phyloP scores from a whole-genome alignment of 257 asterid genomes.

The Solanum habrochaites region DNA sequence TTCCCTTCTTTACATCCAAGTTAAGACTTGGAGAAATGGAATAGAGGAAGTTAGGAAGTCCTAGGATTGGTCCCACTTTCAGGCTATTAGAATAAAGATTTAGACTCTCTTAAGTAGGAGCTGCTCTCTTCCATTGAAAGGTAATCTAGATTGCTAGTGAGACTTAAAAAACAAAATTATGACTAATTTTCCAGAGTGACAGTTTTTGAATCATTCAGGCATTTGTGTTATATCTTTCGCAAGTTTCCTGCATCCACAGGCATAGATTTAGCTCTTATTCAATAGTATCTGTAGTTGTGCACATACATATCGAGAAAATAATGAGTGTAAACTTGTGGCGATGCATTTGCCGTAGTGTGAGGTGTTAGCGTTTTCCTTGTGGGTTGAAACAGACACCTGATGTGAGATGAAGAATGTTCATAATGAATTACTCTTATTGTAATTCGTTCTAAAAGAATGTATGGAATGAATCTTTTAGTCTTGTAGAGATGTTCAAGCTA shows the following conservation, averaged over 20 bases:
- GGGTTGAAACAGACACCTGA: not conserved
- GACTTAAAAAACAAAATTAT: slow-evolving; percentile 3
- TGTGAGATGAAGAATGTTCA: not conserved
- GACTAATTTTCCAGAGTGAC: not conserved
- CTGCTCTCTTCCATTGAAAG: slow-evolving; percentile 57
- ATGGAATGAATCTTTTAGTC: not conserved
- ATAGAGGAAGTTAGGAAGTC: slow-evolving; percentile 63
- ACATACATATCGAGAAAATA: not conserved
- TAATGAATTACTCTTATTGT: not conserved
- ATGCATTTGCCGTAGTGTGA: not conserved
- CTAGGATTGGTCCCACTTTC: slow-evolving; percentile 50
- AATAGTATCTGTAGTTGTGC: not conserved
- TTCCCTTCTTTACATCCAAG: slow-evolving; percentile 71
- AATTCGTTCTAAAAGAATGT: not conserved
- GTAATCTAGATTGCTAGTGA: slow-evolving; percentile 42
- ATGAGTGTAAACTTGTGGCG: not conserved
- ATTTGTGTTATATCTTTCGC: not conserved
- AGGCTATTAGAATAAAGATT: slow-evolving; percentile 48
- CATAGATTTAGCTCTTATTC: not conserved
- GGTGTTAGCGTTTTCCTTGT: not conserved
- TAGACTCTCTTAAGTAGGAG: slow-evolving; percentile 47
- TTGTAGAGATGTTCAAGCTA: not conserved
- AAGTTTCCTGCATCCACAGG: not conserved
- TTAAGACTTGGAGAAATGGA: slow-evolving; percentile 65
- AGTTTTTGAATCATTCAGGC: slow-evolving; percentile 3